phyloP scores from a whole-genome alignment of 1,139 yeast genomes.

The Fermentozyma sake region DNA sequence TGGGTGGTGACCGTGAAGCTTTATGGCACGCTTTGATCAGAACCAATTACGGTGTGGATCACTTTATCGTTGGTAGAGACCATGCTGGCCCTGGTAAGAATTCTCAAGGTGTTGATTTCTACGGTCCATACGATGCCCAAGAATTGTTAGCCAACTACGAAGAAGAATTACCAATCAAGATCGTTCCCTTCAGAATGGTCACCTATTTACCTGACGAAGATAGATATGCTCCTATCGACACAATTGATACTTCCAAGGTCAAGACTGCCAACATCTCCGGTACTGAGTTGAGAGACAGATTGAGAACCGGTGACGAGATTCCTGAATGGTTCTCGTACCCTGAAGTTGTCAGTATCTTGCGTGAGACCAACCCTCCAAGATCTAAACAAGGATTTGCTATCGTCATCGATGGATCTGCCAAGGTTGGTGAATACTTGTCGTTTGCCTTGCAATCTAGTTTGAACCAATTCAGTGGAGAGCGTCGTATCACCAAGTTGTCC shows the following conservation, averaged over 20 bases:
- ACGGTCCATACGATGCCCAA: slow-evolving; percentile 97
- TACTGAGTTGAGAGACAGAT: slow-evolving; percentile 85
- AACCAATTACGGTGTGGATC: slow-evolving; percentile 95
- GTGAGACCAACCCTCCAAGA: slow-evolving; percentile 94
- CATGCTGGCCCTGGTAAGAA: slow-evolving; percentile 97
- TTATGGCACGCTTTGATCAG: slow-evolving; percentile 98
- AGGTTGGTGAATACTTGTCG: slow-evolving; percentile 54
- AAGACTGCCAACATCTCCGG: slow-evolving; percentile 92
- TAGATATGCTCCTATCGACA: slow-evolving; percentile 92
- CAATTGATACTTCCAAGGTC: slow-evolving; percentile 67
- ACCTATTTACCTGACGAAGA: slow-evolving; percentile 94
- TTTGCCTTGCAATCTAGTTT: slow-evolving; percentile 86
- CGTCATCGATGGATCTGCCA: slow-evolving; percentile 54
- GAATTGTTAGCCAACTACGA: slow-evolving; percentile 72
- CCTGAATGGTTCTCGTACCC: slow-evolving; percentile 98
- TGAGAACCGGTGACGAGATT: slow-evolving; percentile 81
- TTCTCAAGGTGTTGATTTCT: slow-evolving; percentile 90
- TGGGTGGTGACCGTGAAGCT: slow-evolving; percentile 99
- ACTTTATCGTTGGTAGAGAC: slow-evolving; percentile 95
- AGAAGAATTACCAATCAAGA: slow-evolving; percentile 70
- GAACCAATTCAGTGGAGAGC: slow-evolving; percentile 83
- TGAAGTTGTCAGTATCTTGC: slow-evolving; percentile 85
- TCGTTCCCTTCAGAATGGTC: slow-evolving; percentile 96
- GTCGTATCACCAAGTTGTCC: slow-evolving; percentile 70
- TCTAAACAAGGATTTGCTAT: slow-evolving; percentile 81